Base-by-base conservation (phyloP, 2,329 filamentous ascomycete genomes). In the Boeremia exigua region DNA sequence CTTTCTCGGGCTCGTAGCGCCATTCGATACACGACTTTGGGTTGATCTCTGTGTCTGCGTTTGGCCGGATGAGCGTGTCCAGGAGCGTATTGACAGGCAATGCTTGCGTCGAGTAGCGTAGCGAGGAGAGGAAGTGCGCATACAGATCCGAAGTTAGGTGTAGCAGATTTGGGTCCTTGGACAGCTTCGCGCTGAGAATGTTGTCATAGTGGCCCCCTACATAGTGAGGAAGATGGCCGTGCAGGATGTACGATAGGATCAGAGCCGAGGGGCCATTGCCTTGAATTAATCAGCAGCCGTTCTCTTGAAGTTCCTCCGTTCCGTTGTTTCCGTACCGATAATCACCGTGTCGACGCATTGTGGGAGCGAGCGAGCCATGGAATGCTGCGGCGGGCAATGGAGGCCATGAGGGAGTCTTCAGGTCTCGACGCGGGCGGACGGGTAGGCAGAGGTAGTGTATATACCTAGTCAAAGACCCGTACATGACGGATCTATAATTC, bases 181-280 rank as follows among this genome's bases (percentile, higher is more conserved):
- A 76, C n/a, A 87, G 75, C 63, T 86, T 86, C 36, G 78, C 70
- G 66, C 86, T 80, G 7, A 87, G 77, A 17, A 86, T 74, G 28
- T 78, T 72, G 69, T 87, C 85, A 32, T 84, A 82, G 71, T 87
- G 85, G 32, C 80, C 80, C 49, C 79, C 73, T 33, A 79, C 73
- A 63, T 87, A 87, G 66, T 79, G 81, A 5, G 85, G 85, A 48
- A 86, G 76, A 65, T 86, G 78, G 33, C 85, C 85, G 71, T 87
- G 84, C 27, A 87, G 79, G 38, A 87, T 85, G 69, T 84, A 87
- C 40, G 84, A 86, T 32, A 87, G 77, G 62, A 86, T 83, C 73
- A 87, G 78, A 47, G 85, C 82, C 46, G 85, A 84, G 40, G 85
- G 85, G 52, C 85, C 85, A 68, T 85, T 86, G 66, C 85, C 85